These are phyloP conservation scores for Termitomyces eurrhizus DNA, from an alignment of 768 basidiomycete genomes.

Conservation along the genomic window DNA sequence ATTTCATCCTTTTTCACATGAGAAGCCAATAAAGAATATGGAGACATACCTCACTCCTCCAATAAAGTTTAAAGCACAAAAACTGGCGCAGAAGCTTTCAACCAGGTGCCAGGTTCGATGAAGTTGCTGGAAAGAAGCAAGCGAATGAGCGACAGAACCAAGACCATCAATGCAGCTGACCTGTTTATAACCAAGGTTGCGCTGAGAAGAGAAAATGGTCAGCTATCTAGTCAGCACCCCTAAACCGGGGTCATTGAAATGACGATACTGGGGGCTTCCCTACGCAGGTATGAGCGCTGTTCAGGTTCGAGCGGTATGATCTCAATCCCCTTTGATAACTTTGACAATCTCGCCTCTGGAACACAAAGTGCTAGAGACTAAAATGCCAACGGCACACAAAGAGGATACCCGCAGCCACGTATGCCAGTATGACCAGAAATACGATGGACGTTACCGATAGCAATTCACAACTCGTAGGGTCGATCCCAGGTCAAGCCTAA, in stretches of 20 bases:
- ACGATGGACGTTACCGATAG: slow-evolving; percentile 70
- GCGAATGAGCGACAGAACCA: slow-evolving; percentile 10
- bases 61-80: slow-evolving; percentile 88
- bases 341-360: slow-evolving; percentile 21
- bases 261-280: slow-evolving; percentile 84
- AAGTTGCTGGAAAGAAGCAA: slow-evolving; percentile 53
- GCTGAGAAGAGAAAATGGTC: slow-evolving; percentile 47
- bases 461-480: slow-evolving; percentile 28
- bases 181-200: slow-evolving; percentile 77
- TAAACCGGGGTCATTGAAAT: slow-evolving; percentile 31
- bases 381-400: slow-evolving; percentile 25
- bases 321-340: slow-evolving; percentile 69
- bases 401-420: slow-evolving; percentile 88
- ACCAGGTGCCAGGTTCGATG: slow-evolving; percentile 82
- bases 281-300: slow-evolving; percentile 97
- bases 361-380: slow-evolving; percentile 19
- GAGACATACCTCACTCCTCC: slow-evolving; percentile 69
- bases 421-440: slow-evolving; percentile 57
- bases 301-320: slow-evolving; percentile 98
- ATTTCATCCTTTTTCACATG: slow-evolving; percentile 1
- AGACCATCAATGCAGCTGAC: slow-evolving; percentile 32
- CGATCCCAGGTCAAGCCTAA: slow-evolving; percentile 24
- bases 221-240: slow-evolving; percentile 41
- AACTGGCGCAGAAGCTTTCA: slow-evolving; percentile 86
- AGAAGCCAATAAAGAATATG: background rate